Evolutionary conservation across 306 rosid species (phyloP).

Genomic region (Cicer judaicum): DNA sequence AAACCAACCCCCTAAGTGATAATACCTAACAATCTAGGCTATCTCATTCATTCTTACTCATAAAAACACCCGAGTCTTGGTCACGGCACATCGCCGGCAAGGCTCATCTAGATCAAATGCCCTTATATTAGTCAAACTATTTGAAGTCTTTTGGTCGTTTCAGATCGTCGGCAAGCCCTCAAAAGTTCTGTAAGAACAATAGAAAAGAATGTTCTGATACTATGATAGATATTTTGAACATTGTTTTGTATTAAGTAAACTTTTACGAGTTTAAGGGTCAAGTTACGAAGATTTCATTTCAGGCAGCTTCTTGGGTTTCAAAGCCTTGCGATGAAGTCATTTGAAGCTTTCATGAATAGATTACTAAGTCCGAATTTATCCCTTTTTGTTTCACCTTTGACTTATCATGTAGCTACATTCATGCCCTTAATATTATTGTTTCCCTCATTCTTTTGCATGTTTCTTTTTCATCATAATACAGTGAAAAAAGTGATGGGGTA

Average conservation of each 20-base stretch:
- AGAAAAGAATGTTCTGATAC: neutral
- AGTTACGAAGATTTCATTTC: neutral
- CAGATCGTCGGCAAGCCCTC: no score
- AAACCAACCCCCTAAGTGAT: no score
- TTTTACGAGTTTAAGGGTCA: neutral
- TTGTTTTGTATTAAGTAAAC: neutral
- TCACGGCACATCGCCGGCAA: no score
- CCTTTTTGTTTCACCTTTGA: neutral
- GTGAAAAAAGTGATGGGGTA: constrained; percentile 41
- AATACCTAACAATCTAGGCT: no score
- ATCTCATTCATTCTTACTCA: no score
- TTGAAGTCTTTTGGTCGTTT: no score
- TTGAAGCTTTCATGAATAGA: constrained; percentile 9
- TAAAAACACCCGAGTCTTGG: no score
- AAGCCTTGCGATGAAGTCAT: neutral
- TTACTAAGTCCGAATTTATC: constrained; percentile 5
- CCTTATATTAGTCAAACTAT: no score
- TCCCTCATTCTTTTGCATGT: constrained; percentile 20
- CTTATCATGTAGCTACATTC: neutral
- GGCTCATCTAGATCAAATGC: no score
- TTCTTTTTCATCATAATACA: constrained; percentile 47
- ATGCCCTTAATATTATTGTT: constrained; percentile 5
- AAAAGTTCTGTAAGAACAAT: no score
- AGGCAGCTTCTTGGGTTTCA: neutral
- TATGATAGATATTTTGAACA: neutral